A percentile compares a stretch with the other conserved stretches of the same genome.
phyloP scores from a whole-genome alignment of 2,329 filamentous ascomycete genomes.

The Monosporascus sp. region DNA sequence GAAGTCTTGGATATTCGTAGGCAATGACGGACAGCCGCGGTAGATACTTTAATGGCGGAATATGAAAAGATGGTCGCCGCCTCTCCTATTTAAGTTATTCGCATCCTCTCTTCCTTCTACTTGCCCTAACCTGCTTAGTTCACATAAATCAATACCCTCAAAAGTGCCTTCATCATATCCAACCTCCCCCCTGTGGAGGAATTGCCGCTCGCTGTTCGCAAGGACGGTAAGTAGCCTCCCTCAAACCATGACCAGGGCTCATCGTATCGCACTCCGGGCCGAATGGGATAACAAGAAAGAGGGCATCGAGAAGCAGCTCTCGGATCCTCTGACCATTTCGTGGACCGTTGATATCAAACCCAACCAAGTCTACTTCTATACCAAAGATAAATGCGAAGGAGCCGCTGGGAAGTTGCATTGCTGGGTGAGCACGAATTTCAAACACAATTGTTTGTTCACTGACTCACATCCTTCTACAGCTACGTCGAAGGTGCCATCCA shows the following conservation, averaged over 20 bases:
- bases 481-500: conserved; percentile 39
- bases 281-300: conserved; percentile 44
- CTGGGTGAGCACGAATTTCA: conserved; percentile 29
- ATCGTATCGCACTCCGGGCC: conserved; percentile 41
- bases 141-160: not conserved
- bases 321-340: conserved; percentile 36
- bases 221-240: conserved; percentile 37
- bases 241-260: conserved; percentile 5
- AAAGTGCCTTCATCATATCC: conserved; percentile 21
- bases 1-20: too few species aligned
- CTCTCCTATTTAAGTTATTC: not conserved
- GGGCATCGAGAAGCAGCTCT: conserved; percentile 38
- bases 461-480: conserved; percentile 20
- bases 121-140: not conserved
- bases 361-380: conserved; percentile 42
- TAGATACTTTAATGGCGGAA: too few species aligned
- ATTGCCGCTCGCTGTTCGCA: conserved; percentile 45
- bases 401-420: conserved; percentile 39
- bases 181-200: conserved; percentile 43
- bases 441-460: not conserved
- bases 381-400: conserved; percentile 35
- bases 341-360: conserved; percentile 48
- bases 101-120: not conserved
- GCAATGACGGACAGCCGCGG: too few species aligned
- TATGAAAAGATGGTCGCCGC: not conserved